A percentile compares a stretch with the other conserved stretches of the same genome.
phyloP scores from a whole-genome alignment of 306 rosid species.

The Ceratonia siliqua region DNA sequence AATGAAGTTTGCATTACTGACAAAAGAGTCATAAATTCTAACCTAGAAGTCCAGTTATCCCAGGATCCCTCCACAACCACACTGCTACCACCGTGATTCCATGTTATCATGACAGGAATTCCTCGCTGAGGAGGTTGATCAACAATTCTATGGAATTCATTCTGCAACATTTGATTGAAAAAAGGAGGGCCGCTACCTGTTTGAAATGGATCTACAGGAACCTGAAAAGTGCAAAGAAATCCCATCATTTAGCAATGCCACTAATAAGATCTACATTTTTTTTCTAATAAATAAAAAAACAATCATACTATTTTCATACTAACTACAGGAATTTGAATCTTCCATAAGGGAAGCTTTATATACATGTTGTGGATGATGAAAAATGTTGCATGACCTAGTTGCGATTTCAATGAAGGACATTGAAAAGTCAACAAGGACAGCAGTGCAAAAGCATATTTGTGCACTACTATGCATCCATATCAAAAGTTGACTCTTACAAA shows the following conservation, averaged over 20 bases:
- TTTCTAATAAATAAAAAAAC: not conserved
- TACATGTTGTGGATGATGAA: not conserved
- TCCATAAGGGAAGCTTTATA: not conserved
- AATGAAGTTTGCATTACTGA: conserved; percentile 11
- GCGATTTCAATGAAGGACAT: not conserved
- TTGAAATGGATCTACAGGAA: conserved; percentile 78
- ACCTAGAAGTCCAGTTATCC: conserved; percentile 92
- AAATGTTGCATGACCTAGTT: not conserved
- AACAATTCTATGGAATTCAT: conserved; percentile 48
- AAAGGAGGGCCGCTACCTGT: conserved; percentile 52
- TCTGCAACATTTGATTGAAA: conserved; percentile 53
- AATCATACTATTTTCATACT: not conserved
- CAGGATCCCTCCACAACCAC: conserved; percentile 93
- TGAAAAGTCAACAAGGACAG: not conserved
- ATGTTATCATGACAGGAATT: conserved; percentile 75
- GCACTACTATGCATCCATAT: not conserved
- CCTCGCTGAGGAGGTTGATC: conserved; percentile 66
- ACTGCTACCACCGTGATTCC: conserved; percentile 73
- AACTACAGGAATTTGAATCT: too few species aligned
- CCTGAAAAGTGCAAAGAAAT: conserved; percentile 57
- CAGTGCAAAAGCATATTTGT: not conserved
- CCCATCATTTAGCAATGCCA: conserved; percentile 22
- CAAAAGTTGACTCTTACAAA: conserved; percentile 6
- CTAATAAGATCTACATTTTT: not conserved
- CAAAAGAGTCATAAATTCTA: conserved; percentile 24